Evolutionary conservation across 768 basidiomycete genomes (phyloP), one percentile per base, ranked within the genome.

Genomic region (Cystobasidium tubakii): DNA sequence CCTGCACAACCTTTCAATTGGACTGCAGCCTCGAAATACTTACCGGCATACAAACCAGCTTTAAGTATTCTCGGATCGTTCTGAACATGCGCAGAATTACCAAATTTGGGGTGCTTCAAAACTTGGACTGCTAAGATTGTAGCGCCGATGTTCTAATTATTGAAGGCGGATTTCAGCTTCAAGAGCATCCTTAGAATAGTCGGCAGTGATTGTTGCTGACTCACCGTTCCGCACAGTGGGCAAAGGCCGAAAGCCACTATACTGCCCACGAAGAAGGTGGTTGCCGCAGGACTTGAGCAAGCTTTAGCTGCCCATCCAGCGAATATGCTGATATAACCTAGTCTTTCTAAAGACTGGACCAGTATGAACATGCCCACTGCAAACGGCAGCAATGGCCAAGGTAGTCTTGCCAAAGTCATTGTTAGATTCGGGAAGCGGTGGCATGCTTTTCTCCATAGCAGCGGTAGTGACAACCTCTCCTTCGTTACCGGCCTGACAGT

Each of bases 321-420:
- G 79, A 94, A 95, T 27, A 93, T 84, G 15, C 86, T 84, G 10
- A 95, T 91, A 92, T 94, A 98, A 31, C 92, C 92, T 73, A 88
- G 87, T 75, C 87, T 84, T 15, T 87, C 84, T 6, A 98, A 85
- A 0, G 85, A 90, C 79, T 94, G 89, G 73, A 95, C 91, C 72
- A 98, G 86, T 76, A 97, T 91, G 82, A 98, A 97, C 81, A 94
- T 92, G 0, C 89, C 88, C 79, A 97, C 92, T 0, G 92, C 90
- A 79, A 98, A 98, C 0, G 91, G 91, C 19, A 96, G 83, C 7
- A 96, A 86, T 15, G 87, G 85, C 74, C 92, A 87, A 0, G 92
- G 94, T 0, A 94, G 84, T 23, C 88, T 86, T 0, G 78, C 76
- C 34, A 81, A 65, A 33, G 75, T 73, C 44, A 31, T 44, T 23